Conservation (phyloP, 345 rosid genomes). For the Eucalyptus polybractea region DNA sequence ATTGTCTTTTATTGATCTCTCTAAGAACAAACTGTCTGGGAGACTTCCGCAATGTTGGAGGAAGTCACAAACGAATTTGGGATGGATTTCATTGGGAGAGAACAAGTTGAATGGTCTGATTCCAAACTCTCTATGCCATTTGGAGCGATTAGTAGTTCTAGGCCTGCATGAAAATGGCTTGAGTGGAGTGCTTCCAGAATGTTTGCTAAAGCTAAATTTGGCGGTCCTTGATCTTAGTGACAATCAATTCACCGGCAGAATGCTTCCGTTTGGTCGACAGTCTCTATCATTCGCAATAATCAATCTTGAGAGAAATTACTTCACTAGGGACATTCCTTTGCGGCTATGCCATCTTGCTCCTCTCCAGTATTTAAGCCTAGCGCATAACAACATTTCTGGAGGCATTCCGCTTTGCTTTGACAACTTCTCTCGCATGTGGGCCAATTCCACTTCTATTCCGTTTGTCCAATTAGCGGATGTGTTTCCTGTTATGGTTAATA, state of each 20-base stretch:
- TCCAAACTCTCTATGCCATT: not conserved
- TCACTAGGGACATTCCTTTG: not conserved
- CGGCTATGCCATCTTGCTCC: not conserved
- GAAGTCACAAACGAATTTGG: not conserved
- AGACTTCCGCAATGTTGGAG: not conserved
- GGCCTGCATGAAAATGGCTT: not conserved
- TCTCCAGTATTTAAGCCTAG: not conserved
- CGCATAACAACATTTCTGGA: not conserved
- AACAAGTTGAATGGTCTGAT: not conserved
- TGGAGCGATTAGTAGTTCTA: not conserved
- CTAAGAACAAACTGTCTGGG: not conserved
- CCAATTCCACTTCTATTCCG: not conserved
- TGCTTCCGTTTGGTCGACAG: not conserved
- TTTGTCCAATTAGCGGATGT: rapidly evolving
- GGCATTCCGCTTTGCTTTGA: not conserved
- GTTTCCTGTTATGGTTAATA: not conserved
- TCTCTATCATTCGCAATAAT: not conserved
- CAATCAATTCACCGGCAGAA: not conserved
- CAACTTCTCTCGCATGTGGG: not conserved
- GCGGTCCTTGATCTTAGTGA: not conserved
- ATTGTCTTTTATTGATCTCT: not conserved
- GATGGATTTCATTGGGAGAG: not conserved
- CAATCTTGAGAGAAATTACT: not conserved
- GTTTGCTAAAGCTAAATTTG: not conserved
- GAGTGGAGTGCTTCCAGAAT: not conserved